These are phyloP conservation scores for Nakazawaea sp. DNA, from an alignment of 805 yeast genomes.

Conservation along the genomic window DNA sequence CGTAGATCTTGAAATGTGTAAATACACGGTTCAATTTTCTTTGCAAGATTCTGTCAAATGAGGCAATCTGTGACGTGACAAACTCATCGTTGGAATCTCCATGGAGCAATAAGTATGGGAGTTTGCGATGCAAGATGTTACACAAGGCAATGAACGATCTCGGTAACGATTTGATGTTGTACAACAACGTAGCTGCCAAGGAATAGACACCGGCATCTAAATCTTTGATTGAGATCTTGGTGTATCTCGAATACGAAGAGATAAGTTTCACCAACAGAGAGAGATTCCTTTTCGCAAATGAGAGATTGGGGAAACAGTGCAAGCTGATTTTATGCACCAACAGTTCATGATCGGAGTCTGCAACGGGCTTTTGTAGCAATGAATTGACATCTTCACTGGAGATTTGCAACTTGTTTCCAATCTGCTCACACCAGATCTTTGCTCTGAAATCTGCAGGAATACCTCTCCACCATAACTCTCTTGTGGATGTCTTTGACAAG, in stretches of 20 bases:
- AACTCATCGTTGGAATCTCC: constrained; percentile 13
- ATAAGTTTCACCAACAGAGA: background rate
- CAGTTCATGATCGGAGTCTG: background rate
- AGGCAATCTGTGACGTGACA: constrained; percentile 31
- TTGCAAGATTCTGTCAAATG: constrained; percentile 42
- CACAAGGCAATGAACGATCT: constrained; percentile 19
- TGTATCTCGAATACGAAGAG: constrained; percentile 1
- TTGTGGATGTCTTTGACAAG: constrained; percentile 29
- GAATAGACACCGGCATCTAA: constrained; percentile 6
- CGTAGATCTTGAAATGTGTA: constrained; percentile 40
- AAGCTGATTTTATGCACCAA: constrained; percentile 1
- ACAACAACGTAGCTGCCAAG: constrained; percentile 3
- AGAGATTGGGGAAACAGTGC: constrained; percentile 7
- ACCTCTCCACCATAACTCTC: constrained; percentile 60
- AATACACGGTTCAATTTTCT: constrained; percentile 36
- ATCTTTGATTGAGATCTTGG: background rate
- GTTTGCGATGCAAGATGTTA: constrained; percentile 19
- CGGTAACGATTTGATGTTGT: constrained; percentile 2
- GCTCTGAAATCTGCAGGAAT: constrained; percentile 38
- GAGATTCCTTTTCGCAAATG: constrained; percentile 1
- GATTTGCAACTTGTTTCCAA: constrained; percentile 26
- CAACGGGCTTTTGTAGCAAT: background rate
- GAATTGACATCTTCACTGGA: constrained; percentile 8
- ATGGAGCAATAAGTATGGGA: constrained; percentile 17
- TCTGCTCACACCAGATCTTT: constrained; percentile 43